A percentile compares a stretch with the other conserved stretches of the same genome.
Evolutionary conservation across 345 rosid species (phyloP).

Genomic region (Syzygium oleosum): DNA sequence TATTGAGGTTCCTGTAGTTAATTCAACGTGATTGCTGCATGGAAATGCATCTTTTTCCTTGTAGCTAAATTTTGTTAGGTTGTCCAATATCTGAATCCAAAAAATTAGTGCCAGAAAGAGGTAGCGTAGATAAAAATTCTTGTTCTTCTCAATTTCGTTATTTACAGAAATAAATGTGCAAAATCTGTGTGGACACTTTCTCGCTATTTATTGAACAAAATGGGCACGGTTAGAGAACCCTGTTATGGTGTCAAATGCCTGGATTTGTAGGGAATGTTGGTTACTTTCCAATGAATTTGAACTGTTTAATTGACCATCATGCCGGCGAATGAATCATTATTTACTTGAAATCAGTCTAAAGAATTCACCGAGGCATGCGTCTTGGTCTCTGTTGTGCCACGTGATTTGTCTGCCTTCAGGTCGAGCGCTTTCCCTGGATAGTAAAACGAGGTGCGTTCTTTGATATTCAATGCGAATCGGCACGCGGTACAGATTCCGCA

Average conservation of each 20-base stretch:
- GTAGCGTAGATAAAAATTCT: not conserved
- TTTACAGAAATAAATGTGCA: not conserved
- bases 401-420: not conserved
- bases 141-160: not conserved
- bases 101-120: not conserved
- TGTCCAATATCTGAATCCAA: not conserved
- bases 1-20: not conserved
- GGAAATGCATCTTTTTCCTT: not conserved
- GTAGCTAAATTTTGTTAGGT: conserved; percentile 5
- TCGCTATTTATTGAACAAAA: not conserved
- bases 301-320: not conserved
- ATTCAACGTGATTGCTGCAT: not conserved
- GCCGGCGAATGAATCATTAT: not conserved
- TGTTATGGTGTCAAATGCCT: not conserved
- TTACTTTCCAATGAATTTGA: not conserved
- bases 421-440: not conserved
- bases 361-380: not conserved
- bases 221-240: not conserved
- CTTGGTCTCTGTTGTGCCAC: not conserved
- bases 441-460: not conserved
- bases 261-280: not conserved
- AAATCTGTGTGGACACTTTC: not conserved
- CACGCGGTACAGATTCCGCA: not conserved
- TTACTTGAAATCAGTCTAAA: not conserved
- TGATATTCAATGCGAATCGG: not conserved